Conservation (phyloP, 2,329 filamentous ascomycete genomes). For the Alternaria tenuissima region DNA sequence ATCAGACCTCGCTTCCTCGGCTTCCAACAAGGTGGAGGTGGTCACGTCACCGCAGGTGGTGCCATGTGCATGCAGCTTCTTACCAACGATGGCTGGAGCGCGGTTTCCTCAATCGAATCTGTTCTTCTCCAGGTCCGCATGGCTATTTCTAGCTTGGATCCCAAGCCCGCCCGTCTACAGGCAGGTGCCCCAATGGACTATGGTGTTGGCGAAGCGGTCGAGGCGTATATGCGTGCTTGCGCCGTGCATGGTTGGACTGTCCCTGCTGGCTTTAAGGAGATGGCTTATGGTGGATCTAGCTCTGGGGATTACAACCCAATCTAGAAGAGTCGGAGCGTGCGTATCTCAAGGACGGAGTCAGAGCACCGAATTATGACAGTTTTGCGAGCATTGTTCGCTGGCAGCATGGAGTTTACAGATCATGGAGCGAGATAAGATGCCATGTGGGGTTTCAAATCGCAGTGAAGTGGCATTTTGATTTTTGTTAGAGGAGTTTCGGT, state of each 20-base stretch:
- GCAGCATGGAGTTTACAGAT: background rate
- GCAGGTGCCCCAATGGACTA: slow-evolving; percentile 62
- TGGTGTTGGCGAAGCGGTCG: slow-evolving; percentile 72
- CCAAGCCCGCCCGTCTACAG: slow-evolving; percentile 74
- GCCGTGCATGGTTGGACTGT: slow-evolving; percentile 75
- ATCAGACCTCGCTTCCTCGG: slow-evolving; percentile 80
- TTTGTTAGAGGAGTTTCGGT: slow-evolving; percentile 2
- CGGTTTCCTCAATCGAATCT: slow-evolving; percentile 76
- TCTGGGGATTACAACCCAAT: background rate
- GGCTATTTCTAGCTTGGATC: slow-evolving; percentile 74
- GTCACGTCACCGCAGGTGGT: slow-evolving; percentile 84
- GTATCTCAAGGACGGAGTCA: background rate
- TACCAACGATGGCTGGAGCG: slow-evolving; percentile 83
- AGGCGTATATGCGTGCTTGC: slow-evolving; percentile 76
- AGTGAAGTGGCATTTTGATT: background rate
- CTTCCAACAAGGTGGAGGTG: slow-evolving; percentile 77
- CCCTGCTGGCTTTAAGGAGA: slow-evolving; percentile 67
- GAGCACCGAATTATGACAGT: background rate
- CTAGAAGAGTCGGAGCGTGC: background rate
- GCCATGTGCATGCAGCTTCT: slow-evolving; percentile 84
- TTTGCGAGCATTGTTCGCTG: background rate
- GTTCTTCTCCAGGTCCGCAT: slow-evolving; percentile 82
- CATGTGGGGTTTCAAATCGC: background rate
- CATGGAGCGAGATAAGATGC: background rate
- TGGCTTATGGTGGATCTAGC: slow-evolving; percentile 49